A percentile compares a stretch with the other conserved stretches of the same genome.
Evolutionary conservation across 2,329 filamentous ascomycete genomes (phyloP).

Genomic region (Cucurbitaria berberidis): DNA sequence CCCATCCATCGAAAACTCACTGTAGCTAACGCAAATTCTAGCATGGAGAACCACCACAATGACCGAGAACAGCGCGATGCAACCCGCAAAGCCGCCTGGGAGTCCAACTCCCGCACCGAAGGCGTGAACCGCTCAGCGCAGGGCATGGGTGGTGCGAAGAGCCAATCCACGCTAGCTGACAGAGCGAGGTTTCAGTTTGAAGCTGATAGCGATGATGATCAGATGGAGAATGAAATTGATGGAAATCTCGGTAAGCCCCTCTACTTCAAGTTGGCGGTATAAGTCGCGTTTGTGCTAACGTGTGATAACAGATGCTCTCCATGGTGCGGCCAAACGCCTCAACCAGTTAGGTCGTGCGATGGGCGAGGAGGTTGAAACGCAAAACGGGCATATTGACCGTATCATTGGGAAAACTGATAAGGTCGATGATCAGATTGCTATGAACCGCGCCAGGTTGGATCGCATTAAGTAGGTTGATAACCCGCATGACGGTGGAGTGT

Average conservation of each 20-base stretch:
- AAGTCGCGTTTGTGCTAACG: background rate
- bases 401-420: slow-evolving; percentile 84
- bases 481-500: too few relatives aligned
- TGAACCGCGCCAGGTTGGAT: slow-evolving; percentile 76
- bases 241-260: slow-evolving; percentile 52
- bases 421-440: slow-evolving; percentile 76
- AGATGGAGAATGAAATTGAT: slow-evolving; percentile 64
- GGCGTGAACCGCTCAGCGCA: slow-evolving; percentile 23
- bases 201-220: slow-evolving; percentile 57
- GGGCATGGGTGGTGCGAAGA: slow-evolving; percentile 14
- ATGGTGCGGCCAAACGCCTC: slow-evolving; percentile 69
- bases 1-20: background rate
- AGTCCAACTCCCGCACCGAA: slow-evolving; percentile 35
- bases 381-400: slow-evolving; percentile 78
- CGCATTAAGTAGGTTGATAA: slow-evolving; percentile 63
- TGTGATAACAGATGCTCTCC: slow-evolving; percentile 56
- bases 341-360: slow-evolving; percentile 77
- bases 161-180: slow-evolving; percentile 38
- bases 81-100: slow-evolving; percentile 60
- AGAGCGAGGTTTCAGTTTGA: slow-evolving; percentile 46
- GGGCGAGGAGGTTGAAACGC: slow-evolving; percentile 73
- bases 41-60: slow-evolving; percentile 66
- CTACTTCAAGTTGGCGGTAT: slow-evolving; percentile 8
- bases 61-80: slow-evolving; percentile 64
- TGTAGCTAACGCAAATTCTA: slow-evolving; percentile 62